Evolutionary conservation across 768 basidiomycete genomes (phyloP).

Genomic region (Rickenella mellea): DNA sequence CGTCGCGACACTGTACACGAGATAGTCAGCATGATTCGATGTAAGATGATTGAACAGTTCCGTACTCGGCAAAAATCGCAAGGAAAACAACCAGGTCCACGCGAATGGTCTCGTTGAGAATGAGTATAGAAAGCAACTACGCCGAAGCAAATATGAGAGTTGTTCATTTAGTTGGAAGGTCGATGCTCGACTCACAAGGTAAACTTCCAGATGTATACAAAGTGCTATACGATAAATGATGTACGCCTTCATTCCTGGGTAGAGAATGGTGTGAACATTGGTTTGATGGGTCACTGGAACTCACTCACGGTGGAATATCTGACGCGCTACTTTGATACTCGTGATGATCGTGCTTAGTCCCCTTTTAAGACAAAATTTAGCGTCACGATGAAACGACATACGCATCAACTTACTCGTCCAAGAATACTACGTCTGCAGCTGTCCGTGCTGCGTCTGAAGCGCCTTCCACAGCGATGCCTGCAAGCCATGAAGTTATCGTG

Average conservation of each 20-base stretch:
- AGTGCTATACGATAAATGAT: conserved; percentile 41
- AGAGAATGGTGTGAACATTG: conserved; percentile 1
- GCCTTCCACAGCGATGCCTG: conserved; percentile 32
- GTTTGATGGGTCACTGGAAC: conserved; percentile 25
- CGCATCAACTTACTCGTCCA: conserved; percentile 26
- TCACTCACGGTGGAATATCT: conserved; percentile 42
- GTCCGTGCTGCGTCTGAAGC: conserved; percentile 31
- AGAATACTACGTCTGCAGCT: conserved; percentile 36
- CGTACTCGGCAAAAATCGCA: conserved; percentile 29
- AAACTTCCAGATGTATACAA: conserved; percentile 38
- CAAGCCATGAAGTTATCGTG: conserved; percentile 3
- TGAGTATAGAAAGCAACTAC: conserved; percentile 31
- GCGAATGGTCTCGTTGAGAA: conserved; percentile 37
- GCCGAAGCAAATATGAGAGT: not conserved
- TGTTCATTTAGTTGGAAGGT: not conserved
- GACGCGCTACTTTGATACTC: conserved; percentile 36
- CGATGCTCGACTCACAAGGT: conserved; percentile 26
- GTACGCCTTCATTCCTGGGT: conserved; percentile 27
- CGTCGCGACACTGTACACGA: conserved; percentile 25
- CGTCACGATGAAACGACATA: too few species aligned
- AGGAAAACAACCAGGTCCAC: conserved; percentile 37
- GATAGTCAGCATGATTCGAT: conserved; percentile 4
- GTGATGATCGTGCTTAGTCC: conserved; percentile 33
- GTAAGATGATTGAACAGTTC: not conserved
- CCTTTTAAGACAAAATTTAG: too few species aligned